These are phyloP conservation scores for Dictyostelium purpureum DNA, from an alignment of 78 protist genomes.

Conservation along the genomic window DNA sequence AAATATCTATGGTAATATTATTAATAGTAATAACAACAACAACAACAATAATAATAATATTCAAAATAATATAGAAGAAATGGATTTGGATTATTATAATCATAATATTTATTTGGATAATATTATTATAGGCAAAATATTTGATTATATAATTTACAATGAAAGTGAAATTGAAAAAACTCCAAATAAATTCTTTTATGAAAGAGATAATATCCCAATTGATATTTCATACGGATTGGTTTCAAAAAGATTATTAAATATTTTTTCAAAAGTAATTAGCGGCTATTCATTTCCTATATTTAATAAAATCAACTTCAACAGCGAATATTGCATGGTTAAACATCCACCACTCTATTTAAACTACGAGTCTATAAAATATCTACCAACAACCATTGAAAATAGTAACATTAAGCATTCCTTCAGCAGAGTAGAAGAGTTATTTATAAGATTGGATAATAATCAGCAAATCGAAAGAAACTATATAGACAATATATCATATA, in stretches of 20 bases:
- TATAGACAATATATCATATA: not conserved
- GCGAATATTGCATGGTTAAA: not conserved
- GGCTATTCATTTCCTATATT: not conserved
- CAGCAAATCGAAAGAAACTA: not conserved
- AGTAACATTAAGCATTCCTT: not conserved
- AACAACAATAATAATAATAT: not conserved
- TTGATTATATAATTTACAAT: not conserved
- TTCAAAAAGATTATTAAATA: not conserved
- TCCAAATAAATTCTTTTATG: not conserved
- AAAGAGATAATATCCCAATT: not conserved
- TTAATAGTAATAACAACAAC: not conserved
- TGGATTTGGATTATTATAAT: too few relatives aligned
- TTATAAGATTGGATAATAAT: not conserved
- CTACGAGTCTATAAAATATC: not conserved
- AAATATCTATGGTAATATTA: not conserved
- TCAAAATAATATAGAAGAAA: too few relatives aligned
- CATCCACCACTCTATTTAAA: not conserved
- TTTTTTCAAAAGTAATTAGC: not conserved
- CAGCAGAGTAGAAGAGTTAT: not conserved
- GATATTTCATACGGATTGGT: not conserved
- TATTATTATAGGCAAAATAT: not conserved
- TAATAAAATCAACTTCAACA: not conserved
- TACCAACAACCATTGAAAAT: too few relatives aligned
- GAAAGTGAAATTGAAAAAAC: not conserved
- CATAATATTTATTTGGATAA: not conserved